Percentiles rank a stretch among this genome's conserved stretches.
These are phyloP conservation scores for Grosmannia clavigera DNA, from an alignment of 2,329 filamentous ascomycete genomes.

Conservation along the genomic window DNA sequence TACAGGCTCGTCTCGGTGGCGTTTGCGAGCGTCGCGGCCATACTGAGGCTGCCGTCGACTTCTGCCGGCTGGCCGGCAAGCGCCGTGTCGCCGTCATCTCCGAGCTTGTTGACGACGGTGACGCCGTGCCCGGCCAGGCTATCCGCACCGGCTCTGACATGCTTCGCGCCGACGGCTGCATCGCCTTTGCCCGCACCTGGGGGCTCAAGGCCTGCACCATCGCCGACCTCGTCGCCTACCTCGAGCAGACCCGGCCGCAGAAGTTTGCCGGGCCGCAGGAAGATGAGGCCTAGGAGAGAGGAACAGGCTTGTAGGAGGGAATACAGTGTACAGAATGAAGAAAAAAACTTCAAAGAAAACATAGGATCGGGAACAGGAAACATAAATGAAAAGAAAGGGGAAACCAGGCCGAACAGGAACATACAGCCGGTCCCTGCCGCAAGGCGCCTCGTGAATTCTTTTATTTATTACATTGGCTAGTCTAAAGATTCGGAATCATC, in stretches of 20 bases:
- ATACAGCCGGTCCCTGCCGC: no score
- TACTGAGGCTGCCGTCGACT: constrained; percentile 86
- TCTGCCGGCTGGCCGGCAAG: constrained; percentile 77
- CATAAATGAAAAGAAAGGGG: neutral
- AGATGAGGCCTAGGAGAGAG: constrained; percentile 7
- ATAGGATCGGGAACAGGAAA: neutral
- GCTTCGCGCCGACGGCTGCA: constrained; percentile 80
- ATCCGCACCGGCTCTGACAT: constrained; percentile 62
- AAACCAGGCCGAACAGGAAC: neutral
- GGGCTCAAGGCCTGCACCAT: constrained; percentile 92
- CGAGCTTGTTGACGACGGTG: constrained; percentile 82
- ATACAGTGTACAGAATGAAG: neutral
- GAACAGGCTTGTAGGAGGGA: neutral
- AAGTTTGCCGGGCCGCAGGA: constrained; percentile 10
- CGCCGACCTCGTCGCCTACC: constrained; percentile 69
- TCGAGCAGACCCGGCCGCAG: constrained; percentile 59
- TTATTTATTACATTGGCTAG: neutral
- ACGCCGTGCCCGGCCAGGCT: constrained; percentile 54
- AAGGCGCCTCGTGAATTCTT: neutral
- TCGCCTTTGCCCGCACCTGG: constrained; percentile 78
- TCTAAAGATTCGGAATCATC: no score
- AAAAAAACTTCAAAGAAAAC: neutral
- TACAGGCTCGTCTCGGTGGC: constrained; percentile 67
- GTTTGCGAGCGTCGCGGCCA: constrained; percentile 72
- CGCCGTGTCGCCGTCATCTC: constrained; percentile 69